phyloP scores from a whole-genome alignment of 225 moss, liverwort and hornwort species.

The Pseudisothecium myosuroides region DNA sequence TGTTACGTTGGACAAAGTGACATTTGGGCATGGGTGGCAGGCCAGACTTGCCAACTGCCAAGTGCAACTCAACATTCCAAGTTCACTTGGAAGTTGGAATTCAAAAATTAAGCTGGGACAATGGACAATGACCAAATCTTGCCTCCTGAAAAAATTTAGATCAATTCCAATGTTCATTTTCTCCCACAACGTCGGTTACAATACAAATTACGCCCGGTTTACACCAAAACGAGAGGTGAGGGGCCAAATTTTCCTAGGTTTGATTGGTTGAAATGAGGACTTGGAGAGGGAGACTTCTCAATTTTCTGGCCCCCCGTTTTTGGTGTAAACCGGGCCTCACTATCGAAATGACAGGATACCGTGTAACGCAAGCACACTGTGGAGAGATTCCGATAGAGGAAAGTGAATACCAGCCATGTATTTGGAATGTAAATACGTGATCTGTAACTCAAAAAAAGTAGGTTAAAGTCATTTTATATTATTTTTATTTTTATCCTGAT shows the following conservation, averaged over 20 bases:
- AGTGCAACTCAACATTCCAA: neutral
- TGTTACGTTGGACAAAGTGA: neutral
- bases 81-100: neutral
- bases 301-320: neutral
- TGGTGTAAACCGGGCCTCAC: neutral
- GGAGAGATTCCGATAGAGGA: neutral
- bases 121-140: neutral
- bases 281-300: neutral
- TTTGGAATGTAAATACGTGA: neutral
- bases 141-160: neutral
- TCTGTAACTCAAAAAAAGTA: neutral
- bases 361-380: neutral
- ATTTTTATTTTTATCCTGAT: too few species aligned
- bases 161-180: neutral
- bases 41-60: neutral
- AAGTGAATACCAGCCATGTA: neutral
- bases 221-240: neutral
- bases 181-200: neutral
- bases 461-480: neutral
- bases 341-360: neutral
- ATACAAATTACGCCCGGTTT: neutral
- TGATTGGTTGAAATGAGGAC: too few species aligned
- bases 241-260: neutral
- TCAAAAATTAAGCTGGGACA: neutral
- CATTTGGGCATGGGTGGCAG: neutral